Conservation (phyloP, 2,329 filamentous ascomycete species). For the Xylariales sp. region DNA sequence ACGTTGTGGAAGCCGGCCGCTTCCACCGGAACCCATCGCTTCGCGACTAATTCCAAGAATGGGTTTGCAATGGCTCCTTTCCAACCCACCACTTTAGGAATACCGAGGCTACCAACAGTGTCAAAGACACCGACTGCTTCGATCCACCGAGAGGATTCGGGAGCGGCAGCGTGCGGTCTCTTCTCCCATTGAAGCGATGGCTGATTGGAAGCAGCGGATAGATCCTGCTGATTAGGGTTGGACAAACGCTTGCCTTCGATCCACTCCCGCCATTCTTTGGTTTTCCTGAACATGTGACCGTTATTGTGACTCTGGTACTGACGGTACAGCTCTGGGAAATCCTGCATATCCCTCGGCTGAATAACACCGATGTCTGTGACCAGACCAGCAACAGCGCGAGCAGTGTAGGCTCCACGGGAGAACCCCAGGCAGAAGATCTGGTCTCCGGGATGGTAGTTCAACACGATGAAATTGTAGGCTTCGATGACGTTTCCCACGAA, state of each 20-base stretch:
- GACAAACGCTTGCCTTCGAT: conserved; percentile 6
- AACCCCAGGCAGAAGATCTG: conserved; percentile 32
- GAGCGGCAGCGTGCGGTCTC: conserved; percentile 1
- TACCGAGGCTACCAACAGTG: conserved; percentile 25
- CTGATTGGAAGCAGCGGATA: neutral
- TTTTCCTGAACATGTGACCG: conserved; percentile 9
- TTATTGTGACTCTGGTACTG: conserved; percentile 8
- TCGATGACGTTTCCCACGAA: conserved; percentile 17
- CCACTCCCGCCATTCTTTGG: conserved; percentile 7
- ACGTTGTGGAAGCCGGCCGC: conserved; percentile 11
- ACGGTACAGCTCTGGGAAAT: conserved; percentile 10
- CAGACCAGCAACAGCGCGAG: conserved; percentile 33
- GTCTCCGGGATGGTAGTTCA: conserved; percentile 32
- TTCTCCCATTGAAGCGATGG: conserved; percentile 5
- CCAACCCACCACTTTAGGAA: too few relatives aligned
- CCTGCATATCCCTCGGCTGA: conserved; percentile 9
- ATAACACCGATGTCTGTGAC: conserved; percentile 20
- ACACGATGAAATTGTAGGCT: conserved; percentile 32
- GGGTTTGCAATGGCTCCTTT: too few relatives aligned
- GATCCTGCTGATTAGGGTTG: neutral
- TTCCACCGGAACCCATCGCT: too few relatives aligned
- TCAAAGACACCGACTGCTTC: conserved; percentile 28
- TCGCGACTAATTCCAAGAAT: too few relatives aligned
- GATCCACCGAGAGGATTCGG: conserved; percentile 9
- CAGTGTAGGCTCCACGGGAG: conserved; percentile 35